A percentile compares a stretch with the other conserved stretches of the same genome.
These are phyloP conservation scores for Phytophthora sansomeana DNA, from an alignment of 352 stramenopile genomes.

Conservation along the genomic window DNA sequence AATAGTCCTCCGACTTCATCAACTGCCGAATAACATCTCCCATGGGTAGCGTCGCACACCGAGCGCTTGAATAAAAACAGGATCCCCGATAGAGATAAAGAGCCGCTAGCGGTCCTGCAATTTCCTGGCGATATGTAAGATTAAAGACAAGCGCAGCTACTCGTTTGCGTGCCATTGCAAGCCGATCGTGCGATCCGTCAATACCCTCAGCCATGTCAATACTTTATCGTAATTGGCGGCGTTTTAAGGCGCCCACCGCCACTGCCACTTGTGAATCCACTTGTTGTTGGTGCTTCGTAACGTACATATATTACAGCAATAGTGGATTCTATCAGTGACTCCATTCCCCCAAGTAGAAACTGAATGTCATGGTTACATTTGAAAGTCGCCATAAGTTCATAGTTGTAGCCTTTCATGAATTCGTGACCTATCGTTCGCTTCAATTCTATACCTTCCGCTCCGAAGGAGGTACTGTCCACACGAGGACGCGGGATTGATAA, in stretches of 20 bases:
- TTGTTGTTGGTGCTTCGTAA: background rate
- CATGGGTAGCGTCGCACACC: background rate
- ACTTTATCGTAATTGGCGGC: background rate
- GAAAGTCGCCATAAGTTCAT: no score
- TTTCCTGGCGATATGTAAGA: background rate
- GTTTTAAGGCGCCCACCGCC: background rate
- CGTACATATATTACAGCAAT: background rate
- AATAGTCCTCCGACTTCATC: background rate
- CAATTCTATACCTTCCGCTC: background rate
- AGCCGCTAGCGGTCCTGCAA: background rate
- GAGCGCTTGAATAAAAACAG: no score
- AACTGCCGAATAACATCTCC: background rate
- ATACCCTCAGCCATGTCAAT: background rate
- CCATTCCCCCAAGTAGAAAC: no score
- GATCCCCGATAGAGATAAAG: background rate
- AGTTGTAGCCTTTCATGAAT: conserved; percentile 8
- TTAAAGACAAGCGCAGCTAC: background rate
- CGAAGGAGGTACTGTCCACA: background rate
- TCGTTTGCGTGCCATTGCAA: background rate
- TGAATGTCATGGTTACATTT: no score
- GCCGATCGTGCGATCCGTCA: background rate
- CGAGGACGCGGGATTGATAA: background rate
- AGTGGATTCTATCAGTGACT: no score
- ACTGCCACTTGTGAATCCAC: background rate
- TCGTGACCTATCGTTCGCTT: conserved; percentile 1